Evolutionary conservation across 169 alveolate species (phyloP).

Genomic region (Prorocentrum cordatum): DNA sequence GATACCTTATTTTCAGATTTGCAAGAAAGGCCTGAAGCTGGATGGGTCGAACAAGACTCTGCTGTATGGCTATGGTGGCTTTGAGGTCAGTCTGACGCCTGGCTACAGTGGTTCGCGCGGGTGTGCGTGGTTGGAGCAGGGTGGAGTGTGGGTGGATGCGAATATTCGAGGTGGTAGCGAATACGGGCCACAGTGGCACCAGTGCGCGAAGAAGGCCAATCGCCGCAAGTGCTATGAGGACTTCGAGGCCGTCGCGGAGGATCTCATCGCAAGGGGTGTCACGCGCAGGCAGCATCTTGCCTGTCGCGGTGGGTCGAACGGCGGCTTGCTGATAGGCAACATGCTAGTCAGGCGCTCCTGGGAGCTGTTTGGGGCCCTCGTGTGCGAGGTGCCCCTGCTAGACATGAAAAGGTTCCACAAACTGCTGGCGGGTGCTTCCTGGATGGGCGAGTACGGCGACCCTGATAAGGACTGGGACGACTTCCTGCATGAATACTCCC

Average conservation of each 20-base stretch:
- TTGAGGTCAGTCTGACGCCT: too few species aligned
- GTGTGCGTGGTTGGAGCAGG: too few species aligned
- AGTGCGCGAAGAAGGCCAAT: neutral
- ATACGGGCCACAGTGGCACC: too few species aligned
- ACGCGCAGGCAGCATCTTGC: neutral
- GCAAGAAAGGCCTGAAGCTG: too few species aligned
- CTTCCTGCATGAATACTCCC: neutral
- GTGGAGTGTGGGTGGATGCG: too few species aligned
- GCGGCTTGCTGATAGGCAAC: constrained; percentile 38
- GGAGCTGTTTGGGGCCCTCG: constrained; percentile 31
- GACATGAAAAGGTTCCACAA: constrained; percentile 21
- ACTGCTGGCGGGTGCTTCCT: constrained; percentile 50
- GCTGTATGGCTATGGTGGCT: too few species aligned
- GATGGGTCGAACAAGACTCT: too few species aligned
- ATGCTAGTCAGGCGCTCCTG: neutral
- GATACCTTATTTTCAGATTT: too few species aligned
- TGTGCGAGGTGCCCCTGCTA: constrained; percentile 42
- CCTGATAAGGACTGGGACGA: constrained; percentile 25
- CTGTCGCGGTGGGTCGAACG: constrained; percentile 46
- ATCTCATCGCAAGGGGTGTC: neutral
- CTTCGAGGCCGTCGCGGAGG: constrained; percentile 38
- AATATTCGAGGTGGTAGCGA: too few species aligned
- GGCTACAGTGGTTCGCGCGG: too few species aligned
- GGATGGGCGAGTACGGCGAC: constrained; percentile 67
- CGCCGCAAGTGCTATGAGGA: constrained; percentile 27